Base-by-base conservation (phyloP, 805 yeast genomes). In the Ascoidea rubescens region DNA sequence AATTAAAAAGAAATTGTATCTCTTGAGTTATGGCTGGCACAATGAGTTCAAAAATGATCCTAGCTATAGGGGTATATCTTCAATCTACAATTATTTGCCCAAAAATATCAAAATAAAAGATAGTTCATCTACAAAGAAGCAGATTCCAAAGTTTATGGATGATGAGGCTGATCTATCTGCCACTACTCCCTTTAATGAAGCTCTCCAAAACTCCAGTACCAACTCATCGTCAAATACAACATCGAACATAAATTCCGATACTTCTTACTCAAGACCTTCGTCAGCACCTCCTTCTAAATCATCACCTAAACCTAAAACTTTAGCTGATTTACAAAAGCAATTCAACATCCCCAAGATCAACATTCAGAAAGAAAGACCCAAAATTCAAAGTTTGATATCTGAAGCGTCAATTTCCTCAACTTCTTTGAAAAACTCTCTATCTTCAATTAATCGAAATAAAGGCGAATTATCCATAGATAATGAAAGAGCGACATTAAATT, bases 341-440 rank as follows among this genome's bases (percentile, higher is more conserved):
- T 84, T 69, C 63, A 69, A 73, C 55, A 83, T 84, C 48, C 91
- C 93, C 2, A 77, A 72, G 56, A 81, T 86, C 58, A 77, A 86
- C 63, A 69, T 87, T 57, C 72, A 70, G 50, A 78, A 80, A 55
- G 96, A 86, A 60, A 78, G 80, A 1, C 90, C 96, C 17, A 80
- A 74, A 62, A 84, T 91, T 55, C 71, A 79, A 53, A 67, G 73
- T 31, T 67, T 82, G 5, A 76, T 90, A 49, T 87, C 95, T 1
- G 84, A 86, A 53, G 80, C 95, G 17, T 78, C 86, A 52, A 78
- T 87, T 4, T 76, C 82, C 7, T 78, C 96, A 5, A 82, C 89
- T 1, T 78, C 82, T 17, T 71, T 93, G 58, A 68, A 70, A 48
- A 89, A 90, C 62, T 66, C 79, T 1, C 64, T 86, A 48, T 64